Evolutionary conservation across 2,329 filamentous ascomycete genomes (phyloP).

Genomic region (Leptodontidium sp.): DNA sequence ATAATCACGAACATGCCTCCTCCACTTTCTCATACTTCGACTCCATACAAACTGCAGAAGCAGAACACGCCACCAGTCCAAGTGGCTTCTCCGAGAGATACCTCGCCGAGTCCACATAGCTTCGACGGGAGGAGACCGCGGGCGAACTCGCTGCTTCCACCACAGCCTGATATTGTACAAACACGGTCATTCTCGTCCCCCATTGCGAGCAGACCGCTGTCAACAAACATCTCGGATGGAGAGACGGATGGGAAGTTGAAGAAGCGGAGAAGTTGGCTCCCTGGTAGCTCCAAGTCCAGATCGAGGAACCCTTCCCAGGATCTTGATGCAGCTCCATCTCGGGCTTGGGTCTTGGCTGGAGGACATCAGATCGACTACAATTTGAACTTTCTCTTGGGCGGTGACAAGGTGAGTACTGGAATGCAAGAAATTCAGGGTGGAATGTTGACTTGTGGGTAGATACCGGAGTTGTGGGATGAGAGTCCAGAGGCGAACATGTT

Average conservation of each 20-base stretch:
- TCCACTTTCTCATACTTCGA: neutral
- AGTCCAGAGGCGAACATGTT: constrained; percentile 57
- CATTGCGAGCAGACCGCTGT: constrained; percentile 18
- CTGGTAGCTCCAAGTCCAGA: constrained; percentile 22
- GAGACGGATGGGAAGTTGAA: constrained; percentile 18
- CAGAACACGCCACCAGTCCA: constrained; percentile 11
- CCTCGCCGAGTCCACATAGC: constrained; percentile 10
- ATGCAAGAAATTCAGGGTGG: neutral
- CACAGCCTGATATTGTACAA: constrained; percentile 8
- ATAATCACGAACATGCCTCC: neutral
- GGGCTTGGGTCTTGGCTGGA: constrained; percentile 63
- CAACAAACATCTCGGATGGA: constrained; percentile 25
- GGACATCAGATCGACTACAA: constrained; percentile 65
- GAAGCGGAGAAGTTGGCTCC: constrained; percentile 37
- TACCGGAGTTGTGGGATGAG: constrained; percentile 73
- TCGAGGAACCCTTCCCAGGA: constrained; percentile 34
- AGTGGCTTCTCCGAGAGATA: constrained; percentile 14
- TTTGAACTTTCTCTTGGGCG: constrained; percentile 57
- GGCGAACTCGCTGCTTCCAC: constrained; percentile 22
- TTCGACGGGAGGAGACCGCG: constrained; percentile 6
- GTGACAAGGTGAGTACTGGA: constrained; percentile 58
- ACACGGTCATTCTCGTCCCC: constrained; percentile 31
- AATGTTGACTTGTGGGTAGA: constrained; percentile 50
- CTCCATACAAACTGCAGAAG: constrained; percentile 6
- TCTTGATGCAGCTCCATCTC: neutral